Percentiles rank a stretch among this genome's conserved stretches.
Evolutionary conservation across 2,329 filamentous ascomycete genomes (phyloP).

Genomic region (Thelonectria rubi): DNA sequence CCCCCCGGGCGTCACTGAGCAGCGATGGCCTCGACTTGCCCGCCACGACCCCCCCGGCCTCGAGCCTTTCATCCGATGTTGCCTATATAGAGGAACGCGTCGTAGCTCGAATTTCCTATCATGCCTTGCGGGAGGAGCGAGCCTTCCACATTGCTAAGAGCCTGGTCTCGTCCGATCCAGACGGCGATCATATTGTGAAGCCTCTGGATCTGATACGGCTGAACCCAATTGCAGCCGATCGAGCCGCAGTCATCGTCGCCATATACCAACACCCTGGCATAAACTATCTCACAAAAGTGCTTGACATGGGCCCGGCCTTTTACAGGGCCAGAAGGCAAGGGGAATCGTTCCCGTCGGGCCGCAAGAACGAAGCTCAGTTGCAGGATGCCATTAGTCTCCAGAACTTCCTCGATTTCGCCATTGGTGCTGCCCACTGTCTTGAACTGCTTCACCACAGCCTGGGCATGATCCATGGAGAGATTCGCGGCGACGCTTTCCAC

Average conservation of each 20-base stretch:
- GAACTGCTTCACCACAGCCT: constrained; percentile 92
- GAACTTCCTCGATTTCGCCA: constrained; percentile 88
- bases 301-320: constrained; percentile 82
- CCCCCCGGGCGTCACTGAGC: constrained; percentile 46
- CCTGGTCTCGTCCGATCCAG: constrained; percentile 75
- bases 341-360: constrained; percentile 58
- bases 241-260: constrained; percentile 76
- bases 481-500: constrained; percentile 90
- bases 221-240: constrained; percentile 72
- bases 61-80: constrained; percentile 55
- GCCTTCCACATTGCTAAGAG: constrained; percentile 85
- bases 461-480: constrained; percentile 88
- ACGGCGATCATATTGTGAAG: constrained; percentile 78
- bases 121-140: constrained; percentile 84
- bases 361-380: constrained; percentile 57
- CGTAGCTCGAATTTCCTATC: constrained; percentile 83
- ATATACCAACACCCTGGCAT: constrained; percentile 82
- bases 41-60: constrained; percentile 50
- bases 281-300: constrained; percentile 75
- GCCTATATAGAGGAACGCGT: constrained; percentile 71
- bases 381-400: constrained; percentile 73
- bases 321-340: constrained; percentile 65
- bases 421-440: constrained; percentile 84
- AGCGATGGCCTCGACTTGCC: constrained; percentile 50
- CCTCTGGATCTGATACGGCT: constrained; percentile 83